A percentile compares a stretch with the other conserved stretches of the same genome.
Evolutionary conservation across 257 asterid genomes (phyloP).

Genomic region (Petunia axillaris): DNA sequence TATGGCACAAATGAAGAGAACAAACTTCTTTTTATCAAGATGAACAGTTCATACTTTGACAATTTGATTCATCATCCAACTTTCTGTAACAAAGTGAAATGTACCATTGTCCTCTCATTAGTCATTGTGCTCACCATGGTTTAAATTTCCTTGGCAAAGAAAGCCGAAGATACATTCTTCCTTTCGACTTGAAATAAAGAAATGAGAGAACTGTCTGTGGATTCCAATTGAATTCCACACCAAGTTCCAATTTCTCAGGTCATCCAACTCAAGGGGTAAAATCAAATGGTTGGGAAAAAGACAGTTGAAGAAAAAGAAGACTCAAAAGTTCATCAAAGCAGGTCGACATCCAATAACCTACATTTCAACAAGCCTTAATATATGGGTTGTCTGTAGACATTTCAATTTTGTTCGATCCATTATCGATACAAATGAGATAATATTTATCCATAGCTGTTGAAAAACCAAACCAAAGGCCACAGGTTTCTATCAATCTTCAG

Average conservation of each 20-base stretch:
- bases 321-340: background rate
- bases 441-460: background rate
- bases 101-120: conserved; percentile 1
- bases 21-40: too few relatives aligned
- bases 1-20: too few relatives aligned
- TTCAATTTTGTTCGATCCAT: background rate
- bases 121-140: background rate
- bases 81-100: background rate
- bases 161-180: background rate
- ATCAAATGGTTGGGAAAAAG: background rate
- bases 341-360: background rate
- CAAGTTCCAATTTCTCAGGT: conserved; percentile 4
- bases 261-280: conserved; percentile 4
- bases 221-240: background rate
- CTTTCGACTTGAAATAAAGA: background rate
- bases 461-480: background rate
- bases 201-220: background rate
- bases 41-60: conserved; percentile 1
- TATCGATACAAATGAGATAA: background rate
- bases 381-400: background rate
- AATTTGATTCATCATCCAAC: conserved; percentile 4
- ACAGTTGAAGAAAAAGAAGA: conserved; percentile 10
- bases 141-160: background rate
- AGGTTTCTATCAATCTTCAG: background rate
- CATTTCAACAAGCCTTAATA: conserved; percentile 1